Conservation (phyloP, 768 basidiomycete genomes). For the Trichaptum fuscoviolaceum region DNA sequence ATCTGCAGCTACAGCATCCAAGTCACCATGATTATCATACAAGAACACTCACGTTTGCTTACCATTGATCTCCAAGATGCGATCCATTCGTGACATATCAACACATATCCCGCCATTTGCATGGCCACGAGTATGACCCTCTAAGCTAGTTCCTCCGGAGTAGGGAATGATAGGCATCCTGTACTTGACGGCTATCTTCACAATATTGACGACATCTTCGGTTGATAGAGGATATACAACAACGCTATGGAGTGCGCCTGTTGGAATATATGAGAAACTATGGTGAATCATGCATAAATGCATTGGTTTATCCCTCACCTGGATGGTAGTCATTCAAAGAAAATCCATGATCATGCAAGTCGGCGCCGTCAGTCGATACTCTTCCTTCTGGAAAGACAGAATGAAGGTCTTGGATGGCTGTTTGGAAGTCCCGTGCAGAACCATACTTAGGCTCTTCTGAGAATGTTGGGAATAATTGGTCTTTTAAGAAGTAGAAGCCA, state of each 20-base stretch:
- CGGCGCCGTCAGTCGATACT: constrained; percentile 48
- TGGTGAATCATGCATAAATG: background rate
- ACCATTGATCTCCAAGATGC: constrained; percentile 73
- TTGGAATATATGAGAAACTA: background rate
- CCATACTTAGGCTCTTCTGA: constrained; percentile 35
- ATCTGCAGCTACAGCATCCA: constrained; percentile 46
- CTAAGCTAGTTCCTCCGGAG: constrained; percentile 77
- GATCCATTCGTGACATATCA: constrained; percentile 75
- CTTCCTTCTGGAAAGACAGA: constrained; percentile 31
- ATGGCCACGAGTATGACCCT: constrained; percentile 62
- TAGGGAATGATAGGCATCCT: constrained; percentile 75
- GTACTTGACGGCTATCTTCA: constrained; percentile 69
- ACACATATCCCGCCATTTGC: constrained; percentile 65
- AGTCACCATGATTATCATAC: background rate
- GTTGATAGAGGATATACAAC: constrained; percentile 64
- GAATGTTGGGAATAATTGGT: background rate
- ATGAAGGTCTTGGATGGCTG: constrained; percentile 47
- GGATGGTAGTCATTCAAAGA: constrained; percentile 47
- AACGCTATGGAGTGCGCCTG: constrained; percentile 47
- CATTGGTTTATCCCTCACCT: constrained; percentile 27
- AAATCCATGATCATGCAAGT: constrained; percentile 49
- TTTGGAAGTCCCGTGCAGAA: constrained; percentile 44
- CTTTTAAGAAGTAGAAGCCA: background rate
- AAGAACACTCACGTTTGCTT: constrained; percentile 10
- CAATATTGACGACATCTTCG: constrained; percentile 76